These are phyloP conservation scores for Rugonectria rugulosa DNA, from an alignment of 2,329 filamentous ascomycete species.

Conservation along the genomic window DNA sequence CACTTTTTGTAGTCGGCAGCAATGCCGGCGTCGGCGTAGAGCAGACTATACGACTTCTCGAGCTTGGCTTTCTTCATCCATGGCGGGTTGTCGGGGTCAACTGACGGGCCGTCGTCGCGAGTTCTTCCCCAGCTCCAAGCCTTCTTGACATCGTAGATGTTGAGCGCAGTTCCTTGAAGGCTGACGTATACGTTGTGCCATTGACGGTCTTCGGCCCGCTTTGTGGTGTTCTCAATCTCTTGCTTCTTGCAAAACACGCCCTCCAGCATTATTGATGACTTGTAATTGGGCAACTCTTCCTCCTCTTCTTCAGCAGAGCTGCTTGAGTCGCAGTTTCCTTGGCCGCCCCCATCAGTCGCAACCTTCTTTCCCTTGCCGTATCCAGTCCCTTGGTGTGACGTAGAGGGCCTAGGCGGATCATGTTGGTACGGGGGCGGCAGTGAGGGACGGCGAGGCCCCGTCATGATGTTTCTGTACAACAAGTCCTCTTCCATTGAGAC, in stretches of 20 bases:
- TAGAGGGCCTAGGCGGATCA: slow-evolving; percentile 29
- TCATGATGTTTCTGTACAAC: slow-evolving; percentile 62
- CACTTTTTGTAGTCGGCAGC: slow-evolving; percentile 77
- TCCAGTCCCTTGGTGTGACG: slow-evolving; percentile 26
- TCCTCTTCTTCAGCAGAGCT: slow-evolving; percentile 40
- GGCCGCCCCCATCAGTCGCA: slow-evolving; percentile 32
- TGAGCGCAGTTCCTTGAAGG: slow-evolving; percentile 73
- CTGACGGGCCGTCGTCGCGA: slow-evolving; percentile 57
- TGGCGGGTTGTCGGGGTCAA: slow-evolving; percentile 58
- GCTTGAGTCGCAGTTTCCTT: slow-evolving; percentile 15
- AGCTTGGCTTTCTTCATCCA: slow-evolving; percentile 63
- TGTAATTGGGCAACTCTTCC: slow-evolving; percentile 63
- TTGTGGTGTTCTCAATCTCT: slow-evolving; percentile 71
- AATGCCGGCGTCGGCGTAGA: slow-evolving; percentile 78
- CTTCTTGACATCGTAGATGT: slow-evolving; percentile 69
- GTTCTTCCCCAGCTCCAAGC: slow-evolving; percentile 59
- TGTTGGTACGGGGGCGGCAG: slow-evolving; percentile 57
- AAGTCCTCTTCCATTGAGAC: slow-evolving; percentile 64
- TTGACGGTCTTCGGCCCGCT: slow-evolving; percentile 66
- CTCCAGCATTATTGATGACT: slow-evolving; percentile 62
- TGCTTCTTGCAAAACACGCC: slow-evolving; percentile 69
- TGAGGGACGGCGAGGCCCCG: slow-evolving; percentile 52
- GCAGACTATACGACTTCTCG: slow-evolving; percentile 73
- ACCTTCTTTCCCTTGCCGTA: slow-evolving; percentile 28
- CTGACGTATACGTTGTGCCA: slow-evolving; percentile 71